These are phyloP conservation scores for Linum lewisii DNA, from an alignment of 345 rosid species.

Conservation along the genomic window DNA sequence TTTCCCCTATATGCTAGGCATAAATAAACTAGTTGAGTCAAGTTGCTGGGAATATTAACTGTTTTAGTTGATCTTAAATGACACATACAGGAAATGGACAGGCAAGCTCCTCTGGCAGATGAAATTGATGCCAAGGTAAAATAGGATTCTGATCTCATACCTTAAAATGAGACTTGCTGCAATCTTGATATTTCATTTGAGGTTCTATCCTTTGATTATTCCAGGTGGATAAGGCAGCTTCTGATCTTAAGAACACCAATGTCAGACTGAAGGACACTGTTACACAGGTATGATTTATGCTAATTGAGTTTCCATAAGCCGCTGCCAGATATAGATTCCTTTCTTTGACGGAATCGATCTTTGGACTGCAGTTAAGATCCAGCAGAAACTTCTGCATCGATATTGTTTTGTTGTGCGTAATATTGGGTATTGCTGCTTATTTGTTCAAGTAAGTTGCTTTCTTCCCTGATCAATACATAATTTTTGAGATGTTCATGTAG, in stretches of 20 bases:
- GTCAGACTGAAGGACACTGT: conserved; percentile 94
- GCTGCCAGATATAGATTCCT: background rate
- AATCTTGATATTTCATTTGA: conserved; percentile 8
- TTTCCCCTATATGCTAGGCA: conserved; percentile 3
- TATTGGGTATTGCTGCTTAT: conserved; percentile 94
- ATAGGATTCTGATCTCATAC: conserved; percentile 1
- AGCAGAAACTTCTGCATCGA: conserved; percentile 98
- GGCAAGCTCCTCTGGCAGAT: conserved; percentile 97
- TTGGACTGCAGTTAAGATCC: conserved; percentile 64
- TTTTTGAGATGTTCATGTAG: background rate
- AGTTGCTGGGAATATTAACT: conserved; percentile 9
- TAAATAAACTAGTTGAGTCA: conserved; percentile 5
- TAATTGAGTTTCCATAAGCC: background rate
- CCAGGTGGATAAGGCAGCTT: conserved; percentile 88
- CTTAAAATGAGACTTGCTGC: background rate
- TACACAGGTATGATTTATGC: conserved; percentile 46
- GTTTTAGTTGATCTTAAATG: conserved; percentile 4
- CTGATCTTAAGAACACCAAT: conserved; percentile 93
- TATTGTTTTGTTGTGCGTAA: conserved; percentile 71
- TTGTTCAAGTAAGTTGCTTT: conserved; percentile 75
- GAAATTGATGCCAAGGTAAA: conserved; percentile 91
- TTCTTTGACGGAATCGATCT: background rate
- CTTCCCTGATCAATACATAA: background rate
- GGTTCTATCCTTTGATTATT: conserved; percentile 9
- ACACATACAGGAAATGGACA: conserved; percentile 74